A percentile compares a stretch with the other conserved stretches of the same genome.
phyloP scores from a whole-genome alignment of 805 yeast species.

The Candida pini region DNA sequence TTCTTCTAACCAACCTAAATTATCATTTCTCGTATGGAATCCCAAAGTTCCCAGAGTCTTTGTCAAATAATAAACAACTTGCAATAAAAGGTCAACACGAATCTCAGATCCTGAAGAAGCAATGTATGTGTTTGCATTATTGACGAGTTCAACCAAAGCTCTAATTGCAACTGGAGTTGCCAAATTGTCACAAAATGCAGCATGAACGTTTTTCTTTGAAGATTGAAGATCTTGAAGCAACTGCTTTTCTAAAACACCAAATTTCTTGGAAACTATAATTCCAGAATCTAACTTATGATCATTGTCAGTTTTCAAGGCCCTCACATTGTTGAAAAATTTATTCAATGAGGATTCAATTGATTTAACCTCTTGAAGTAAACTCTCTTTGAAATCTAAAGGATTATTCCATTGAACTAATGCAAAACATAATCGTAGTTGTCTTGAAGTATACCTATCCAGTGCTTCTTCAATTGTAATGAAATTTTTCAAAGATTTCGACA shows the following conservation, averaged over 20 bases:
- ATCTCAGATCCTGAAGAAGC: conserved; percentile 44
- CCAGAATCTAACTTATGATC: conserved; percentile 44
- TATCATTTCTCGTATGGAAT: conserved; percentile 62
- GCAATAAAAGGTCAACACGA: conserved; percentile 60
- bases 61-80: conserved; percentile 63
- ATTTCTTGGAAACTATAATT: conserved; percentile 55
- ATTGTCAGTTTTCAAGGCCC: conserved; percentile 72
- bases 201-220: conserved; percentile 59
- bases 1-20: conserved; percentile 72
- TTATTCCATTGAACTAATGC: conserved; percentile 90
- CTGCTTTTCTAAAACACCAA: conserved; percentile 47
- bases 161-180: conserved; percentile 73
- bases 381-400: conserved; percentile 86
- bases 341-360: conserved; percentile 67
- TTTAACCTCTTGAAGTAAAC: conserved; percentile 69
- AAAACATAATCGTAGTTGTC: conserved; percentile 88
- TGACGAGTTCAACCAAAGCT: conserved; percentile 59
- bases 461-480: conserved; percentile 95
- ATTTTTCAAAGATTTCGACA: conserved; percentile 93
- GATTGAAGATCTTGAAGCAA: conserved; percentile 37
- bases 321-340: conserved; percentile 81
- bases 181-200: conserved; percentile 83
- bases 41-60: conserved; percentile 71
- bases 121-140: conserved; percentile 68
- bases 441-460: conserved; percentile 56